Evolutionary conservation across 2,329 filamentous ascomycete species (phyloP).

Genomic region (Ceratocystis colombiana): DNA sequence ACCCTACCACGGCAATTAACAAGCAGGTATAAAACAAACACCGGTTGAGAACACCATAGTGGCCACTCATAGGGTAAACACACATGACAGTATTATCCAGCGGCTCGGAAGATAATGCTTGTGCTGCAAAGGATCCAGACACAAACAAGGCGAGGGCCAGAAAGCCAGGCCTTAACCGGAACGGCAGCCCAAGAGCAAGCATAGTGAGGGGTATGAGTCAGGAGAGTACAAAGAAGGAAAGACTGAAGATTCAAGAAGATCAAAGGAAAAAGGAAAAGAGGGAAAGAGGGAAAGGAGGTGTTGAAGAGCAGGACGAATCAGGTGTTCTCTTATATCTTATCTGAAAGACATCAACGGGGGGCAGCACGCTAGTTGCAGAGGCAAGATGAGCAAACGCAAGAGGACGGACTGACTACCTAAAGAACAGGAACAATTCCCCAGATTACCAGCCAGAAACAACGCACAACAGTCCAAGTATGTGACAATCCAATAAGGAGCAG

Average conservation of each 20-base stretch:
- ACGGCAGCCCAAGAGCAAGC: background rate
- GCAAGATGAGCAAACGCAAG: background rate
- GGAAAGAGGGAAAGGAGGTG: background rate
- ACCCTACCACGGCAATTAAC: constrained; percentile 22
- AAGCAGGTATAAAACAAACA: constrained; percentile 22
- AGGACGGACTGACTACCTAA: background rate
- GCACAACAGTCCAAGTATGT: constrained; percentile 1
- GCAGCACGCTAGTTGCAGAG: no score
- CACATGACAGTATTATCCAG: constrained; percentile 25
- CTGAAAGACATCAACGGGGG: background rate
- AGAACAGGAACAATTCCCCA: background rate
- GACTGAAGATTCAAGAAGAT: background rate
- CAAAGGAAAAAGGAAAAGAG: background rate
- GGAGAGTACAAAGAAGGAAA: background rate
- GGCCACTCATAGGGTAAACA: constrained; percentile 24
- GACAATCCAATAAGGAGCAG: constrained; percentile 5
- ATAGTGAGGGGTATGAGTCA: background rate
- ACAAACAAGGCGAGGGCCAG: constrained; percentile 13
- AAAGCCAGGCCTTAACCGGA: background rate
- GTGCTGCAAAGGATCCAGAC: constrained; percentile 11
- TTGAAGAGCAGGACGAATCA: background rate
- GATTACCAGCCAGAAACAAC: background rate
- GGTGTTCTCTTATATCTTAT: constrained; percentile 2
- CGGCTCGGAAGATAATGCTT: constrained; percentile 18
- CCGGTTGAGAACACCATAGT: constrained; percentile 22